phyloP scores from a whole-genome alignment of 2,329 filamentous ascomycete genomes.

The Fusarium devonianum region DNA sequence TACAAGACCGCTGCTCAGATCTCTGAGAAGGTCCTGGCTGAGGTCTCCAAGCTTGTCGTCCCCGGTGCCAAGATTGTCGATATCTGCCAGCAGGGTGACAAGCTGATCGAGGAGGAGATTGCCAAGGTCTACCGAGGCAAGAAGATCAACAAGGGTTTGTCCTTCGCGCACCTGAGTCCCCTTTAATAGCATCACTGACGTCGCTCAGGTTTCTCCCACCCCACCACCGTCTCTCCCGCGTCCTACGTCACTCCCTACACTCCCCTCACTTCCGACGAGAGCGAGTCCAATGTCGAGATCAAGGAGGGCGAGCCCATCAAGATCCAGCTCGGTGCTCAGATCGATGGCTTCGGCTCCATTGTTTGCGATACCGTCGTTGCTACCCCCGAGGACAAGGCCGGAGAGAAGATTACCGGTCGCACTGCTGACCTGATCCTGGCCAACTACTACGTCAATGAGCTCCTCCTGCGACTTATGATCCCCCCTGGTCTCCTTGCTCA shows the following conservation, averaged over 20 bases:
- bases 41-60: constrained; percentile 75
- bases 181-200: constrained; percentile 24
- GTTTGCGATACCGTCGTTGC: constrained; percentile 92
- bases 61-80: constrained; percentile 92
- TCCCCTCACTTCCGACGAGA: constrained; percentile 83
- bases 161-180: constrained; percentile 1
- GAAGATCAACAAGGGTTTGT: constrained; percentile 88
- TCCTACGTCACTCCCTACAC: constrained; percentile 97
- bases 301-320: constrained; percentile 90
- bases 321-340: constrained; percentile 98
- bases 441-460: constrained; percentile 94
- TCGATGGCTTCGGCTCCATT: constrained; percentile 95
- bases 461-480: constrained; percentile 88
- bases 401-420: constrained; percentile 74
- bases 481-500: constrained; percentile 85
- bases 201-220: constrained; percentile 80
- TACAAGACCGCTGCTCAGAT: constrained; percentile 97
- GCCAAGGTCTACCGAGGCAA: constrained; percentile 98
- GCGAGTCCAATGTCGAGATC: constrained; percentile 80
- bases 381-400: constrained; percentile 64
- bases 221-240: constrained; percentile 92
- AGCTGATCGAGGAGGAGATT: constrained; percentile 91
- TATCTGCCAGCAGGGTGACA: constrained; percentile 94
- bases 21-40: constrained; percentile 92
- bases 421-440: constrained; percentile 88